A percentile compares a stretch with the other conserved stretches of the same genome.
phyloP scores from a whole-genome alignment of 108 stramenopile genomes.

The Discostella stelligeroides region DNA sequence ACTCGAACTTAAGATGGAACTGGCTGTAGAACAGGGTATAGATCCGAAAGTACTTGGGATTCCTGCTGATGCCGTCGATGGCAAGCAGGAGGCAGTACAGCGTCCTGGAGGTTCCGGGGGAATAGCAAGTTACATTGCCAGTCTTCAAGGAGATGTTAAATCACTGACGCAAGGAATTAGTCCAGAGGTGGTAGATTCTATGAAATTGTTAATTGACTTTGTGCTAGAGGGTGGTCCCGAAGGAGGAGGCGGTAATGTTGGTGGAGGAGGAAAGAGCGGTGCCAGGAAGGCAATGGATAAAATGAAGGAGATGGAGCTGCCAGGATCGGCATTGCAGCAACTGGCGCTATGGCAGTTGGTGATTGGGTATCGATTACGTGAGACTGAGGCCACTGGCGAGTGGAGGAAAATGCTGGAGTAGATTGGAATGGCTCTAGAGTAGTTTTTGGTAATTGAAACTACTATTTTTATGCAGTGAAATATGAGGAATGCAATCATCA shows the following conservation, averaged over 20 bases:
- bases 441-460: no score
- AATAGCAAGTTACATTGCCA: constrained; percentile 80
- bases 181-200: constrained; percentile 86
- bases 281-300: constrained; percentile 19
- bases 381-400: constrained; percentile 87
- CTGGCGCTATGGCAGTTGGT: constrained; percentile 91
- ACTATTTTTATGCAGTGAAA: no score
- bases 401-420: constrained; percentile 78
- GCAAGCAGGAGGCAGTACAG: constrained; percentile 14
- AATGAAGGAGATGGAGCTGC: constrained; percentile 81
- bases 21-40: constrained; percentile 63
- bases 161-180: constrained; percentile 77
- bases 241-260: no score
- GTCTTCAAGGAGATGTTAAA: constrained; percentile 78
- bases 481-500: no score
- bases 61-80: no score
- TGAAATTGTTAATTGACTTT: constrained; percentile 86
- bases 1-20: constrained; percentile 66
- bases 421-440: no score
- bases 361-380: constrained; percentile 85
- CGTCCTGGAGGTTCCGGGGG: constrained; percentile 27
- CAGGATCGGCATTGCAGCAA: constrained; percentile 85
- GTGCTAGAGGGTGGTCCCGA: constrained; percentile 79
- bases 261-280: constrained; percentile 22
- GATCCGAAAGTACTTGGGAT: constrained; percentile 26